These are phyloP conservation scores for Coniella lustricola DNA, from an alignment of 2,329 filamentous ascomycete species.

Conservation along the genomic window DNA sequence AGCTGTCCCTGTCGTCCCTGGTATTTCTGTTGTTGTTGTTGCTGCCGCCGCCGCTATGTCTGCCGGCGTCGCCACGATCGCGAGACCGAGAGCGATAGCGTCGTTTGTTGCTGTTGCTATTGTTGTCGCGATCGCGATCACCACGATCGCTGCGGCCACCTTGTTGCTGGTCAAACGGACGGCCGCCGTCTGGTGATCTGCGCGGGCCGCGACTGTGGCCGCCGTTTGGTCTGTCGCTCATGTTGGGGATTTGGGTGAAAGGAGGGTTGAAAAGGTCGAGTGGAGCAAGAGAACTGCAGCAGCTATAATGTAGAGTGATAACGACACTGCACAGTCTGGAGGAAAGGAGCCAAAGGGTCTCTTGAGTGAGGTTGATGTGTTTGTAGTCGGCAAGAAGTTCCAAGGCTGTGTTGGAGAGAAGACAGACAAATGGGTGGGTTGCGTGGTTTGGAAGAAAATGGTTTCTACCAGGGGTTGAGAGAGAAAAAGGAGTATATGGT, in stretches of 20 bases:
- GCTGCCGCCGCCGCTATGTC: not conserved
- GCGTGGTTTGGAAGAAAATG: too few species aligned
- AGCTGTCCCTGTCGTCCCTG: constrained; percentile 17
- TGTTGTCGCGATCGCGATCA: constrained; percentile 31
- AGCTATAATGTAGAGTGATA: too few species aligned
- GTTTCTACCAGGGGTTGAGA: too few species aligned
- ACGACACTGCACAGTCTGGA: too few species aligned
- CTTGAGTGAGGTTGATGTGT: too few species aligned
- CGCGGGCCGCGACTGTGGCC: constrained; percentile 9
- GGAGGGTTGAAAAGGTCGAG: too few species aligned
- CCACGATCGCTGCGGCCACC: constrained; percentile 24
- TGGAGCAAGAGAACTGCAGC: too few species aligned
- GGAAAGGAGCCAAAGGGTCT: too few species aligned
- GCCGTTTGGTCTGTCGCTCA: constrained; percentile 10
- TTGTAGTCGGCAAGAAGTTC: too few species aligned
- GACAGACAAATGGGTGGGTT: too few species aligned
- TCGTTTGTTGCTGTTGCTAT: constrained; percentile 21
- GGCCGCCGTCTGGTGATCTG: constrained; percentile 11
- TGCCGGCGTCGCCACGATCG: constrained; percentile 27
- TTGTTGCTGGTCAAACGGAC: not conserved
- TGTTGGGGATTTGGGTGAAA: not conserved
- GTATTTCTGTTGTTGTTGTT: not conserved
- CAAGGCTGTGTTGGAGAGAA: too few species aligned
- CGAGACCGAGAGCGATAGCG: constrained; percentile 16
- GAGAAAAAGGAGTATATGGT: too few species aligned